phyloP scores from a whole-genome alignment of 345 rosid genomes.

The Moricandia moricandioides region DNA sequence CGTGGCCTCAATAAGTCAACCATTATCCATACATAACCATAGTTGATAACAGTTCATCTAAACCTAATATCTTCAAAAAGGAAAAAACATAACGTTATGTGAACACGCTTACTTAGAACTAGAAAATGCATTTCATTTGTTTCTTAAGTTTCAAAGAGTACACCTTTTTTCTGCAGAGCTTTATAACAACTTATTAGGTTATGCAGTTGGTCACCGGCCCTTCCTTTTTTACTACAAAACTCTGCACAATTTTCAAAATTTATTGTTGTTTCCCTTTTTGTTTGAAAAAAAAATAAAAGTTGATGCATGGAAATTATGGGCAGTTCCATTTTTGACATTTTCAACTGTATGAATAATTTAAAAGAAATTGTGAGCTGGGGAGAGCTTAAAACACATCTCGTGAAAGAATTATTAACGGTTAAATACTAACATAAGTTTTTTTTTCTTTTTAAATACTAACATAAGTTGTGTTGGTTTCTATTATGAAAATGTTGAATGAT shows the following conservation, averaged over 20 bases:
- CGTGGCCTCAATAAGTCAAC: neutral
- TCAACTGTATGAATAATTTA: neutral
- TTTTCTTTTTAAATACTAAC: neutral
- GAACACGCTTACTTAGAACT: conserved; percentile 12
- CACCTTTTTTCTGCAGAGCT: conserved; percentile 32
- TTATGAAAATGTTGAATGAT: neutral
- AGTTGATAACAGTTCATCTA: conserved; percentile 7
- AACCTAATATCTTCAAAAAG: conserved; percentile 11
- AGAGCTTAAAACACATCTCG: neutral
- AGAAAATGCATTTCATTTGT: neutral
- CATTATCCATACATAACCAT: neutral
- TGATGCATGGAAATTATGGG: neutral
- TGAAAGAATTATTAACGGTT: neutral
- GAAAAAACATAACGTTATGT: conserved; percentile 8
- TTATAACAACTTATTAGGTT: conserved; percentile 34
- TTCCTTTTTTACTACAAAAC: neutral
- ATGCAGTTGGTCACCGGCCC: conserved; percentile 35
- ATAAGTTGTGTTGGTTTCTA: neutral
- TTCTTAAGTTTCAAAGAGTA: conserved; percentile 1
- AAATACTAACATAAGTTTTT: neutral
- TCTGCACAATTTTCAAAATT: conserved; percentile 7
- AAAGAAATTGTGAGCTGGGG: neutral
- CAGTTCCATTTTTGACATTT: neutral
- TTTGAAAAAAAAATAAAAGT: too few species aligned
- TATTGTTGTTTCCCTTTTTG: neutral